These are phyloP conservation scores for Blastobotrys terrestris DNA, from an alignment of 805 yeast species.

Conservation along the genomic window DNA sequence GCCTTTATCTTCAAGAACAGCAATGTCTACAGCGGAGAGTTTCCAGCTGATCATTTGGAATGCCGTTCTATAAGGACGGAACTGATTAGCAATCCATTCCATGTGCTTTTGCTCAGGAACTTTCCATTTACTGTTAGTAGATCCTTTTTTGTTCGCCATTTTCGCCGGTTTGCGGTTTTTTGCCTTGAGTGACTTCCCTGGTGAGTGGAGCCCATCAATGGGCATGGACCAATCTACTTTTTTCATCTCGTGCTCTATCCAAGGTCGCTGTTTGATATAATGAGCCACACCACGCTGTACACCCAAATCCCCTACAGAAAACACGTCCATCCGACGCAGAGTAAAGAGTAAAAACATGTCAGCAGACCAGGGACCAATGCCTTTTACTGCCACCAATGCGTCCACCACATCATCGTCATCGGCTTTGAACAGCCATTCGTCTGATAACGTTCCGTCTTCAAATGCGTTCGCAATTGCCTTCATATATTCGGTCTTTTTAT, in stretches of 20 bases:
- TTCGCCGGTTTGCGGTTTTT: slow-evolving; percentile 30
- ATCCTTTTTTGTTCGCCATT: slow-evolving; percentile 29
- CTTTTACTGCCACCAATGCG: slow-evolving; percentile 27
- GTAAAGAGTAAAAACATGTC: slow-evolving; percentile 80
- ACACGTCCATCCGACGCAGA: slow-evolving; percentile 58
- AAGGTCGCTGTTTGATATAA: slow-evolving; percentile 43
- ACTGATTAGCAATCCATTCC: slow-evolving; percentile 57
- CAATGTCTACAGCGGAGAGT: slow-evolving; percentile 51
- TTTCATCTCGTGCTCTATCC: slow-evolving; percentile 36
- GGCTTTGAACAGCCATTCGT: slow-evolving; percentile 19
- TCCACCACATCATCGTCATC: slow-evolving; percentile 31
- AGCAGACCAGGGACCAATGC: slow-evolving; percentile 64
- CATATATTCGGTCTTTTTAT: slow-evolving; percentile 58
- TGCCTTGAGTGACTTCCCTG: slow-evolving; percentile 33
- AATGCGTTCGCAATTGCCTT: slow-evolving; percentile 49
- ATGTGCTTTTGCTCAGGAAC: slow-evolving; percentile 40
- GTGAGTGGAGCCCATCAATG: slow-evolving; percentile 20
- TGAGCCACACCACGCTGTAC: slow-evolving; percentile 72
- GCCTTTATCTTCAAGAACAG: slow-evolving; percentile 32
- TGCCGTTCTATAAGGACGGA: slow-evolving; percentile 59
- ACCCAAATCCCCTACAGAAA: slow-evolving; percentile 77
- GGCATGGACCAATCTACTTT: slow-evolving; percentile 21
- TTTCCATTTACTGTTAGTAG: slow-evolving; percentile 34
- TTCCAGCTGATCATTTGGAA: slow-evolving; percentile 75
- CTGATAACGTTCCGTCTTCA: slow-evolving; percentile 21